Conservation (phyloP, 768 basidiomycete genomes). For the Russula foetens region DNA sequence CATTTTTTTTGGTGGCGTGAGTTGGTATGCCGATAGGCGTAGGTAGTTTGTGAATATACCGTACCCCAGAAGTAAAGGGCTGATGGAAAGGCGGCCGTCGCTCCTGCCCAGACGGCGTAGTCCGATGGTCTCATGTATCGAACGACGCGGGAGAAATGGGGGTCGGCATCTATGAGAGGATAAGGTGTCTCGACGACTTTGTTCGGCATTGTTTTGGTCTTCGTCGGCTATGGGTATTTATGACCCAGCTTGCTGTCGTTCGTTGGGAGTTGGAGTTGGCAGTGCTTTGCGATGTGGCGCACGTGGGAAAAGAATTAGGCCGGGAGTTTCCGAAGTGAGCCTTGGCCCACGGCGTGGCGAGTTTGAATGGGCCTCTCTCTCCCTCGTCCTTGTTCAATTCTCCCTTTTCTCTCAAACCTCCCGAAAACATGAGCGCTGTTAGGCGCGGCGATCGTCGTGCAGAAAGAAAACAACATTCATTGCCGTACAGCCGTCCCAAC, state of each 20-base stretch:
- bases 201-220: slow-evolving; percentile 36
- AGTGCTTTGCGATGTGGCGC: no score
- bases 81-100: slow-evolving; percentile 76
- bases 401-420: neutral
- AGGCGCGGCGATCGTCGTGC: slow-evolving; percentile 33
- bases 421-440: slow-evolving; percentile 45
- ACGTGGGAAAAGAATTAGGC: slow-evolving; percentile 7
- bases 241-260: neutral
- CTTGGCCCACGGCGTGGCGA: slow-evolving; percentile 5
- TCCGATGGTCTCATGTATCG: slow-evolving; percentile 85
- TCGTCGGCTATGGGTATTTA: neutral
- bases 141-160: slow-evolving; percentile 79
- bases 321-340: slow-evolving; percentile 6
- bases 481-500: slow-evolving; percentile 46
- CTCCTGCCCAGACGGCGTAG: slow-evolving; percentile 76
- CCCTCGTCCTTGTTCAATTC: neutral
- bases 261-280: neutral
- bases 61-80: slow-evolving; percentile 78
- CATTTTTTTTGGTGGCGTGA: neutral
- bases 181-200: slow-evolving; percentile 57
- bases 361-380: neutral
- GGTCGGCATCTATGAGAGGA: slow-evolving; percentile 92
- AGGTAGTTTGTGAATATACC: slow-evolving; percentile 36
- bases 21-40: neutral
- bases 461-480: slow-evolving; percentile 27